Percentiles rank a stretch among this genome's conserved stretches.
Evolutionary conservation across 1,284 basidiomycete genomes (phyloP).

Genomic region (Sporisorium scitamineum): DNA sequence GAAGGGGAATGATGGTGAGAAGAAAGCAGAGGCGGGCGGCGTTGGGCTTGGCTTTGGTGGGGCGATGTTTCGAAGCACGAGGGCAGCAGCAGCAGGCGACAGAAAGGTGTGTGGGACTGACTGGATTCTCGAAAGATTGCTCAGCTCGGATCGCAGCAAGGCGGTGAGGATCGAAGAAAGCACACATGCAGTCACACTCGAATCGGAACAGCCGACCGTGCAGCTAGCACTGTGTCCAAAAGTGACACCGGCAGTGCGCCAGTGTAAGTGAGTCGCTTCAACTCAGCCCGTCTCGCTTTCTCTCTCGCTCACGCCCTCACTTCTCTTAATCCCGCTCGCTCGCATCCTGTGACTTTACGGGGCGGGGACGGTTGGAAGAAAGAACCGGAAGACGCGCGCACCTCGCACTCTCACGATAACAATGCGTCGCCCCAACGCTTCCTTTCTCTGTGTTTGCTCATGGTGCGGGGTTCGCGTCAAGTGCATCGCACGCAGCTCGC

Average conservation of each 20-base stretch:
- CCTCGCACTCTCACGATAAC: not conserved
- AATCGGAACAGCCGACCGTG: slow-evolving; percentile 12
- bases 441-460: no score
- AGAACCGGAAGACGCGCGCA: slow-evolving; percentile 10
- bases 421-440: no score
- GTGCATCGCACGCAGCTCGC: slow-evolving; percentile 14
- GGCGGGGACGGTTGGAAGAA: slow-evolving; percentile 4
- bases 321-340: not conserved
- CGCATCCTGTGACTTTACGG: not conserved
- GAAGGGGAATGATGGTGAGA: not conserved
- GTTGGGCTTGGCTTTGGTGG: not conserved
- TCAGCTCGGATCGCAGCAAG: slow-evolving; percentile 12
- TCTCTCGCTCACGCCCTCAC: not conserved
- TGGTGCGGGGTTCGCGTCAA: not conserved
- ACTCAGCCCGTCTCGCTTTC: not conserved
- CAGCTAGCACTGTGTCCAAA: slow-evolving; percentile 4
- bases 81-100: not conserved
- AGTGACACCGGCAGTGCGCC: slow-evolving; percentile 11
- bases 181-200: slow-evolving; percentile 4
- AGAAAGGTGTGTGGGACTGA: slow-evolving; percentile 4
- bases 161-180: slow-evolving; percentile 20
- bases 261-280: not conserved
- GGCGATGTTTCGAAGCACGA: not conserved
- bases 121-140: slow-evolving; percentile 9
- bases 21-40: slow-evolving; percentile 4